These are phyloP conservation scores for Ustilago trichophora DNA, from an alignment of 1,284 basidiomycete genomes.

Conservation along the genomic window DNA sequence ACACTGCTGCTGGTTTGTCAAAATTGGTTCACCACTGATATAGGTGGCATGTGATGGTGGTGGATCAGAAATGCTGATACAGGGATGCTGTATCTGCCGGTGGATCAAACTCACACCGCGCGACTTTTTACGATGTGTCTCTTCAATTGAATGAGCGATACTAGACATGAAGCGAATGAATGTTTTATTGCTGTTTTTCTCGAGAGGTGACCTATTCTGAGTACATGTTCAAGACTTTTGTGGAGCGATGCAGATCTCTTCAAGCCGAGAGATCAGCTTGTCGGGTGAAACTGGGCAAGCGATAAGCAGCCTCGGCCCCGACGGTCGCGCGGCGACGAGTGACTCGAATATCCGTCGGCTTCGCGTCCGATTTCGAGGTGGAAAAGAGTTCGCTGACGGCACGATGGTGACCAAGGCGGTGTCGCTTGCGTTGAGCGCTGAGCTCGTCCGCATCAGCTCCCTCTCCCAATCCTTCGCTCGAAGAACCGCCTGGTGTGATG, in stretches of 20 bases:
- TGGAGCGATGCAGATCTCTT: background rate
- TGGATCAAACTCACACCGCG: too few species aligned
- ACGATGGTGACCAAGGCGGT: constrained; percentile 26
- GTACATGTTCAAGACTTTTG: background rate
- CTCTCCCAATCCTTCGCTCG: constrained; percentile 1
- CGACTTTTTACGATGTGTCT: too few species aligned
- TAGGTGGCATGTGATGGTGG: too few species aligned
- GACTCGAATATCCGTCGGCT: background rate
- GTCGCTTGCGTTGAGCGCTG: constrained; percentile 7
- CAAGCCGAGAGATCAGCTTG: constrained; percentile 8
- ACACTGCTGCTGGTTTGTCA: too few species aligned
- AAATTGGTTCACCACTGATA: too few species aligned
- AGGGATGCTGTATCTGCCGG: too few species aligned
- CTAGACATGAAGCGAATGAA: constrained; percentile 1
- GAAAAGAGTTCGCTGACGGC: constrained; percentile 23
- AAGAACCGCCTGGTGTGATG: background rate
- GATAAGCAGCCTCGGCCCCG: constrained; percentile 24
- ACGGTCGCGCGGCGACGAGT: constrained; percentile 34
- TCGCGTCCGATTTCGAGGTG: background rate
- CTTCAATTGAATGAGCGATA: constrained; percentile 13
- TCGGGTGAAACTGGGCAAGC: constrained; percentile 6
- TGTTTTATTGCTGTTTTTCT: too few species aligned
- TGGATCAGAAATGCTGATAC: too few species aligned
- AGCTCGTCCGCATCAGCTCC: background rate
- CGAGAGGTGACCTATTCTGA: background rate